These are phyloP conservation scores for Colletotrichum plurivorum DNA, from an alignment of 2,329 filamentous ascomycete species.

Conservation along the genomic window DNA sequence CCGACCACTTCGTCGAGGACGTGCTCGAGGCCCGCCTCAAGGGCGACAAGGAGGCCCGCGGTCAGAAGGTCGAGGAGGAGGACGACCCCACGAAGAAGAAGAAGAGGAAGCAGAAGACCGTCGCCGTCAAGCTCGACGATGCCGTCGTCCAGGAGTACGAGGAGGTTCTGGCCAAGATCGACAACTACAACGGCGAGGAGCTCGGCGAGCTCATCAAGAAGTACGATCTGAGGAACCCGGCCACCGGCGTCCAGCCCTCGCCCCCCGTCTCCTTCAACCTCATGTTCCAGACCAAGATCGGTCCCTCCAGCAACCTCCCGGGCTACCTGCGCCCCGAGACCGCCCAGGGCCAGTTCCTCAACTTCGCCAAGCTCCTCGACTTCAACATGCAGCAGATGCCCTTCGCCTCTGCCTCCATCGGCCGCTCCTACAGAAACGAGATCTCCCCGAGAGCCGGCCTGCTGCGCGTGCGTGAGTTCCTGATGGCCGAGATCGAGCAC, in stretches of 20 bases:
- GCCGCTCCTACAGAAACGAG: conserved; percentile 98
- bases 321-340: conserved; percentile 95
- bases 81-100: conserved; percentile 85
- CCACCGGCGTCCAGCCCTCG: conserved; percentile 81
- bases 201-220: conserved; percentile 91
- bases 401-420: conserved; percentile 96
- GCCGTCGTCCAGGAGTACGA: conserved; percentile 90
- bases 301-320: conserved; percentile 87
- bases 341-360: conserved; percentile 97
- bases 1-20: conserved; percentile 97
- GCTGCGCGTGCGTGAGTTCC: conserved; percentile 93
- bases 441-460: conserved; percentile 95
- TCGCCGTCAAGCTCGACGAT: conserved; percentile 89
- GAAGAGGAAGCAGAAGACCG: conserved; percentile 83
- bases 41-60: conserved; percentile 93
- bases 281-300: conserved; percentile 98
- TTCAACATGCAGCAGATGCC: conserved; percentile 97
- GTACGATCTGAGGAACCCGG: conserved; percentile 91
- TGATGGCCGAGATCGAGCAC: conserved; percentile 99
- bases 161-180: conserved; percentile 90
- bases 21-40: conserved; percentile 89
- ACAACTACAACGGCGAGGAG: conserved; percentile 92
- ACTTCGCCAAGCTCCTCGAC: conserved; percentile 95
- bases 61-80: conserved; percentile 81
- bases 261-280: conserved; percentile 95